Percentiles rank a stretch among this genome's conserved stretches.
phyloP scores from a whole-genome alignment of 208 protist genomes.

The Zelonia costaricensis region DNA sequence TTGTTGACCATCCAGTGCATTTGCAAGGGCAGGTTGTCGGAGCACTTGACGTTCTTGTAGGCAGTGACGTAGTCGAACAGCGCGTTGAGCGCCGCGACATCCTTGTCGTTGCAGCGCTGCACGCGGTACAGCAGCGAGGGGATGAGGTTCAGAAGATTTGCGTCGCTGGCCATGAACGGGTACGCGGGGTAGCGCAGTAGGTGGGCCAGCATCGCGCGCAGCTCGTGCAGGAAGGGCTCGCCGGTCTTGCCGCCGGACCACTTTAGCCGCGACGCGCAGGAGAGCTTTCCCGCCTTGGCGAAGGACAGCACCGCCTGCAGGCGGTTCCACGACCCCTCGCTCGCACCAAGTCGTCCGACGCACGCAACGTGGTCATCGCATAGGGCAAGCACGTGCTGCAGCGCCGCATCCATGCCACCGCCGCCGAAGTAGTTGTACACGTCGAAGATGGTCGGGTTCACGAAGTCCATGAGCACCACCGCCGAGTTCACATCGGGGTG shows the following conservation, averaged over 20 bases:
- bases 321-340: slow-evolving; percentile 41
- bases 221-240: slow-evolving; percentile 19
- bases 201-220: slow-evolving; percentile 31
- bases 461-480: slow-evolving; percentile 41
- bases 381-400: slow-evolving; percentile 39
- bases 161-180: slow-evolving; percentile 26
- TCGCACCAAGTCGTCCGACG: slow-evolving; percentile 39
- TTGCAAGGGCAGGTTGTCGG: slow-evolving; percentile 23
- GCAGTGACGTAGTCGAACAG: slow-evolving; percentile 33
- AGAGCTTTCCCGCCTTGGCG: slow-evolving; percentile 33
- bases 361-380: slow-evolving; percentile 46
- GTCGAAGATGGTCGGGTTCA: slow-evolving; percentile 32
- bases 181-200: slow-evolving; percentile 42
- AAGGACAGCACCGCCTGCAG: slow-evolving; percentile 32
- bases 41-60: slow-evolving; percentile 4
- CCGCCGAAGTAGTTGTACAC: slow-evolving; percentile 36
- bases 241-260: slow-evolving; percentile 28
- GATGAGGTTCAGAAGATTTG: slow-evolving; percentile 32
- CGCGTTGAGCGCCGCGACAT: slow-evolving; percentile 39
- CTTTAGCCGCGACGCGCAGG: slow-evolving; percentile 39
- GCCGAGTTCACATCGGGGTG: slow-evolving; percentile 20
- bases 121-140: slow-evolving; percentile 70
- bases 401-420: slow-evolving; percentile 30
- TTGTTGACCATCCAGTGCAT: slow-evolving; percentile 46
- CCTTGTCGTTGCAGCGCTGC: slow-evolving; percentile 47